Conservation (phyloP, 768 basidiomycete genomes). For the Boletus pseudo-olivaceus region DNA sequence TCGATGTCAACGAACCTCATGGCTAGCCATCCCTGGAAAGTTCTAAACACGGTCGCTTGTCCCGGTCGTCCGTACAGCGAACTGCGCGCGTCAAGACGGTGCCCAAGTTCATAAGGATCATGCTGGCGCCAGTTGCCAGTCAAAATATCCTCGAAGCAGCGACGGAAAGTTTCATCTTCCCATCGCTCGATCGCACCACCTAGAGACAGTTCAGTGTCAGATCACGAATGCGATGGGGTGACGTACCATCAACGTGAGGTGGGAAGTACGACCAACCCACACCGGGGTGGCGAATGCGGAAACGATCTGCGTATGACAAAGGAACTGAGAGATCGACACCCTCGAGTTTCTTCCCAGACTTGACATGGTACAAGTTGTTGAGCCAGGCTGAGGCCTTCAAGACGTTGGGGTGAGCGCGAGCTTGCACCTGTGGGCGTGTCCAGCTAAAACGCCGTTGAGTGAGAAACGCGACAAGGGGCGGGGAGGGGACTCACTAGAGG, state of each 20-base stretch:
- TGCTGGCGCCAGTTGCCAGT: constrained; percentile 59
- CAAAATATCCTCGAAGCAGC: constrained; percentile 61
- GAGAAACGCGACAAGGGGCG: neutral
- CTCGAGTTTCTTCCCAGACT: constrained; percentile 36
- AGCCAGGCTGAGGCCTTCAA: constrained; percentile 55
- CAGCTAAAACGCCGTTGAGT: constrained; percentile 31
- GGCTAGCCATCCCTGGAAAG: constrained; percentile 78
- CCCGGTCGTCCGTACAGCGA: constrained; percentile 60
- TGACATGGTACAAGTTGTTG: constrained; percentile 58
- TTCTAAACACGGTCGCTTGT: constrained; percentile 53
- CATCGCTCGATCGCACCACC: constrained; percentile 76
- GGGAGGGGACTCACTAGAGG: constrained; percentile 51
- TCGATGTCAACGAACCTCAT: constrained; percentile 44
- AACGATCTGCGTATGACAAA: constrained; percentile 68
- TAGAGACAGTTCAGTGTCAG: constrained; percentile 11
- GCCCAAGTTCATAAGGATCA: constrained; percentile 62
- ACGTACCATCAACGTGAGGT: constrained; percentile 50
- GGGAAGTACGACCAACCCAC: constrained; percentile 50
- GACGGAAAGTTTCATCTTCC: constrained; percentile 59
- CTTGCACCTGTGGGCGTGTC: constrained; percentile 59
- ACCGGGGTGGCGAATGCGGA: constrained; percentile 71
- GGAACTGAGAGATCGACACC: constrained; percentile 61
- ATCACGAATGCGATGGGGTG: constrained; percentile 17
- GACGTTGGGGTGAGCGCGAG: constrained; percentile 64
- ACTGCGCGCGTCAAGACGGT: constrained; percentile 55